phyloP scores from a whole-genome alignment of 1,284 basidiomycete species.

The Mycosarcoma maydis region DNA sequence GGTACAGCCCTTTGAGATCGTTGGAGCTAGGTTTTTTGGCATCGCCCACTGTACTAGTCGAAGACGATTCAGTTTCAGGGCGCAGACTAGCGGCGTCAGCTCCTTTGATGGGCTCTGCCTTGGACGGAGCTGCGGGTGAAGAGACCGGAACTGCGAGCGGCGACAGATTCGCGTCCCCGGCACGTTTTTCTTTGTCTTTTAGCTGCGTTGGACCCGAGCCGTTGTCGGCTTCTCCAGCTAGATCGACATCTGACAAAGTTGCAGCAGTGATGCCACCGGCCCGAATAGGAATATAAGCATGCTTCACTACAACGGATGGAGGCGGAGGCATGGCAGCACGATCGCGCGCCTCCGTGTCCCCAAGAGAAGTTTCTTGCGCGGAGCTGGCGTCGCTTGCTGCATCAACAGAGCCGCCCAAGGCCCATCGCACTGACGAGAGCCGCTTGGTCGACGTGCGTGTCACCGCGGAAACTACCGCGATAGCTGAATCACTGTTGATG shows the following conservation, averaged over 20 bases:
- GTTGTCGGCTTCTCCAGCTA: not conserved
- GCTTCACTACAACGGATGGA: constrained; percentile 32
- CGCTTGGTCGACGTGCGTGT: constrained; percentile 13
- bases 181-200: not conserved
- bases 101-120: not conserved
- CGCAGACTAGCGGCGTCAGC: constrained; percentile 16
- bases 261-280: constrained; percentile 32
- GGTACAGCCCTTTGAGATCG: constrained; percentile 37
- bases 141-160: not conserved
- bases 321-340: constrained; percentile 36
- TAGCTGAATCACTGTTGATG: constrained; percentile 13
- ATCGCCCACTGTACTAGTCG: not conserved
- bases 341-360: constrained; percentile 17
- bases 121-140: not conserved
- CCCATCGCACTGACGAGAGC: constrained; percentile 39
- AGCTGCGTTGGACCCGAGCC: not conserved
- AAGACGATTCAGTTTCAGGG: constrained; percentile 8
- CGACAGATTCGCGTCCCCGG: constrained; percentile 4
- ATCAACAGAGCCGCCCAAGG: constrained; percentile 13
- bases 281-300: constrained; percentile 39
- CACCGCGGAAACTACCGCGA: not conserved
- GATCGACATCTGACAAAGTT: constrained; percentile 11
- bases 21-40: constrained; percentile 27
- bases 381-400: not conserved
- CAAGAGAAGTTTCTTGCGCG: constrained; percentile 14